Evolutionary conservation across 2,329 filamentous ascomycete species (phyloP), one percentile per base, ranked within the genome.

Genomic region (Clarireedia hainanense): DNA sequence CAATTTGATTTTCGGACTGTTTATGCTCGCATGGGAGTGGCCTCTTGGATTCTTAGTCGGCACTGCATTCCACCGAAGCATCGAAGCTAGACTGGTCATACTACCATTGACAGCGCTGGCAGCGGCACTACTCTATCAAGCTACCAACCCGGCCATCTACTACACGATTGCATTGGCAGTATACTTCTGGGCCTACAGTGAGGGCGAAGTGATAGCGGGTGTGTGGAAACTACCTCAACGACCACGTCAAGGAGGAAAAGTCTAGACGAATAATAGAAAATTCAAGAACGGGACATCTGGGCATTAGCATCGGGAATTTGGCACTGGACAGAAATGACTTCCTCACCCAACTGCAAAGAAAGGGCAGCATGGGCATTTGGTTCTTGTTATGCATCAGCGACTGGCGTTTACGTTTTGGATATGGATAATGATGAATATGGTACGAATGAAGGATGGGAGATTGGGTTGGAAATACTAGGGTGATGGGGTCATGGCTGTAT

Each of bases 171-270:
- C 86, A 20, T 85, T 95, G 74, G 78, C 76, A 6, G 85, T 94
- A 14, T 99, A 97, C 72, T 96, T 97, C 67, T 96, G 91, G 91
- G 94, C 89, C 1, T 97, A 95, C 67, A 94, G 87, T 67, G 92
- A 99, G 73, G 94, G 94, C 73, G 94, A 99, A 85, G 91, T 96
- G 73, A 69, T 54, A 30, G 63, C 56, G 24, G 61, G 61, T 27
- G 64, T 65, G 46, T 69, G 67, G 67, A 63, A 60, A n/a, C 55
- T 67, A 15, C 67, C 67, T 26, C 61, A 58, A 24, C 55, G 65
- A 30, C 15, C 51, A 24, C 46, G 57, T 12, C 34, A 23, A 4
- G 20, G 50, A 20, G 63, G 64, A 40, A 68, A 67, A 43, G 67
- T 66, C 42, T 67, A 67, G 56, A 60, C 39, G 26, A 36, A n/a